Percentiles rank a stretch among this genome's conserved stretches.
phyloP scores from a whole-genome alignment of 805 yeast genomes.

The Saccharomycopsis fibuligera region DNA sequence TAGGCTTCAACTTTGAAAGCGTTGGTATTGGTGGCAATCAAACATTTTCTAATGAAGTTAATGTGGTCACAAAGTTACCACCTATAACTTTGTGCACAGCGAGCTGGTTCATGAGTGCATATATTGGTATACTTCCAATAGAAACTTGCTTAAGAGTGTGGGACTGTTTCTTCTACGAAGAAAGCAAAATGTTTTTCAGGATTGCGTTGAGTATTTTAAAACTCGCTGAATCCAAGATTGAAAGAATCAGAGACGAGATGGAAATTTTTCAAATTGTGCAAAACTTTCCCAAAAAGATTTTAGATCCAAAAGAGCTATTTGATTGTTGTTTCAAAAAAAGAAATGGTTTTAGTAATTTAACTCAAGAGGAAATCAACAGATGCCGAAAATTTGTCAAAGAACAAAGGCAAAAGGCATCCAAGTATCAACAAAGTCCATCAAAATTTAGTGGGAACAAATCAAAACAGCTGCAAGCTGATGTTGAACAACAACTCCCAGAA shows the following conservation, averaged over 20 bases:
- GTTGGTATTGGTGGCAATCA: conserved; percentile 13
- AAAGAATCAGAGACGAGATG: conserved; percentile 40
- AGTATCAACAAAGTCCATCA: background rate
- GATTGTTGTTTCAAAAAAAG: conserved; percentile 71
- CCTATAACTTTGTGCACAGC: conserved; percentile 92
- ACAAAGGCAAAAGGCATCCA: conserved; percentile 39
- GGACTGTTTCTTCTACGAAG: conserved; percentile 94
- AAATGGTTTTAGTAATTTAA: conserved; percentile 64
- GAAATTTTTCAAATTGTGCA: conserved; percentile 82
- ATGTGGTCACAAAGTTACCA: conserved; percentile 69
- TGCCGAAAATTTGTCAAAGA: conserved; percentile 74
- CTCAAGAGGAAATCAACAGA: conserved; percentile 75
- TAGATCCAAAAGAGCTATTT: conserved; percentile 65
- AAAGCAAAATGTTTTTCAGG: conserved; percentile 78
- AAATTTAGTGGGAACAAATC: background rate
- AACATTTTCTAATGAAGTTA: conserved; percentile 26
- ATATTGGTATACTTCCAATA: conserved; percentile 82
- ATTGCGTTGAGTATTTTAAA: conserved; percentile 76
- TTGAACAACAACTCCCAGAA: background rate
- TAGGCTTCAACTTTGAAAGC: conserved; percentile 25
- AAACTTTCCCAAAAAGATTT: conserved; percentile 62
- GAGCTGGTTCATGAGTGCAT: conserved; percentile 98
- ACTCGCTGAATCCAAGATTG: conserved; percentile 60
- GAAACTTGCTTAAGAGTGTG: conserved; percentile 85
- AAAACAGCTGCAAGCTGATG: background rate